Evolutionary conservation across 495 filamentous ascomycete species (phyloP), one percentile per base, ranked within the genome.

Genomic region (Hypoxylon fuscum): DNA sequence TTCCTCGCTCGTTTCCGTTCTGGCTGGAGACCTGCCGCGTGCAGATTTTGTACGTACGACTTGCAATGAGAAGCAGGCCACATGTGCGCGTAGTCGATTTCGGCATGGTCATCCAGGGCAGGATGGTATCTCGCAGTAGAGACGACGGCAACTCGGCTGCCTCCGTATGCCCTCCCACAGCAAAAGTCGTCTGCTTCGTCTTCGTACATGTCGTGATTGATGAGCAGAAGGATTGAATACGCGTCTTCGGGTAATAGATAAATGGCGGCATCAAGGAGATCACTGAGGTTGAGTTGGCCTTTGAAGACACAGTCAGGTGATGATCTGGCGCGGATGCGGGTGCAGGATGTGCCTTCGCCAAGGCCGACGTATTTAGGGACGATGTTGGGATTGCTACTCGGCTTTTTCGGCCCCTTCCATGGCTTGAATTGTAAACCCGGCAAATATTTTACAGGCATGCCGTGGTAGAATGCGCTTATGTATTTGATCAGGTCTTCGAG

Each of bases 51-150:
- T 0, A 88, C 71, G 55, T 81, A 88, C 1, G 48, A 57, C 15
- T 70, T 66, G 62, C 88, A 89, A 71, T 89, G 87, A 7, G 81
- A 82, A 20, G 81, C 79, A 5, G 86, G 87, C 88, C 87, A 91
- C 62, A 81, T 78, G 70, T 90, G 85, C 4, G 54, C 67, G 15
- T 74, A 59, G 11, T 85, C 83, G 4, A 88, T 67, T 1, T 50
- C 62, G 15, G 78, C 73, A 2, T 51, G 27, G 1, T 31, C 32
- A 53, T 90, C 85, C 5, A 87, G 70, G 0, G 20, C 25, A 0
- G 87, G 87, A 45, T 86, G 70, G 58, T 90, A 90, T 52, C 88
- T 71, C 2, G 86, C 80, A 9, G 73, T 79, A 0, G 82, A 85
- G 1, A 90, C 84, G 5, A 89, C 82, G 1, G 79, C 76, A 3